Evolutionary conservation across 2,329 filamentous ascomycete genomes (phyloP).

Genomic region (Beauveria medogensis): DNA sequence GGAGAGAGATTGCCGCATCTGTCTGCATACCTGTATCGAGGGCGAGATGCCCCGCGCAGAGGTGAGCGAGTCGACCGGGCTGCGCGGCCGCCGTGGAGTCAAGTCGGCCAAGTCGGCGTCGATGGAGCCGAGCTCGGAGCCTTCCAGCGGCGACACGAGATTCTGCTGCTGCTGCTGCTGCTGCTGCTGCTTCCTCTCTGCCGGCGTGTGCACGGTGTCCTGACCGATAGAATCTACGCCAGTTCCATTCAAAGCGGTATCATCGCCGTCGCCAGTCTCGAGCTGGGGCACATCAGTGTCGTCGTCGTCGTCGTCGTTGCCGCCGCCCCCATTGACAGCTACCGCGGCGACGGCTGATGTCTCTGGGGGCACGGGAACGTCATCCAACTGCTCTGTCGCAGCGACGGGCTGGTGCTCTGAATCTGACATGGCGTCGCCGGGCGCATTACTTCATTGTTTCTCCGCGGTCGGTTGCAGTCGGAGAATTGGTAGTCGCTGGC

Average conservation of each 20-base stretch:
- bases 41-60: constrained; percentile 73
- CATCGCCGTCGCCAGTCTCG: neutral
- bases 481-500: neutral
- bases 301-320: neutral
- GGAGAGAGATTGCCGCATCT: neutral
- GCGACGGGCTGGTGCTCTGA: neutral
- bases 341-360: neutral
- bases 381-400: neutral
- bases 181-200: constrained; percentile 28
- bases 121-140: constrained; percentile 15
- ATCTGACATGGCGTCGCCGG: constrained; percentile 8
- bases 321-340: neutral
- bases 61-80: constrained; percentile 52
- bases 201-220: constrained; percentile 23
- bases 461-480: neutral
- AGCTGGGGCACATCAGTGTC: constrained; percentile 12
- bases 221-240: neutral
- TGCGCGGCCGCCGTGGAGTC: constrained; percentile 30
- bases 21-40: constrained; percentile 57
- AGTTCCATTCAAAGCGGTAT: neutral
- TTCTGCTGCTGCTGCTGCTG: constrained; percentile 8
- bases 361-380: neutral
- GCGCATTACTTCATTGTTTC: constrained; percentile 6
- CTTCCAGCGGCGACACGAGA: constrained; percentile 29
- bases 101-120: constrained; percentile 40